Evolutionary conservation across 352 stramenopile genomes (phyloP).

Genomic region (Detonula confervacea): DNA sequence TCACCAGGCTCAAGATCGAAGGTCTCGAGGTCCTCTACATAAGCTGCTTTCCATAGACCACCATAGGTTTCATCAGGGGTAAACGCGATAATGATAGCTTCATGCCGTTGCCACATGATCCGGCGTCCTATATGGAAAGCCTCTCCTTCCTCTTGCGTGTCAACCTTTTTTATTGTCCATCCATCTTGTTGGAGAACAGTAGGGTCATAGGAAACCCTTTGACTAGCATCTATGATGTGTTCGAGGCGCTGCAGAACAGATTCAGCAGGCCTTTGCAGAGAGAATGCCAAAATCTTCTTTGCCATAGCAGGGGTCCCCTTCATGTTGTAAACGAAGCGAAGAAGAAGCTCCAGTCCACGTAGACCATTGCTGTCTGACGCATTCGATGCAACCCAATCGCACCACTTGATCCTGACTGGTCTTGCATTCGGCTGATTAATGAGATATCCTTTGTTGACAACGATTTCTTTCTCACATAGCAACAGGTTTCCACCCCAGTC

Average conservation of each 20-base stretch:
- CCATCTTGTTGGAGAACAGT: slow-evolving; percentile 81
- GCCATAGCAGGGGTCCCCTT: slow-evolving; percentile 68
- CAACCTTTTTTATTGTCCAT: slow-evolving; percentile 75
- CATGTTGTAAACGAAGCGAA: slow-evolving; percentile 78
- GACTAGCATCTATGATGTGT: slow-evolving; percentile 64
- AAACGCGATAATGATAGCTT: slow-evolving; percentile 83
- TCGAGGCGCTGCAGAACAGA: slow-evolving; percentile 48
- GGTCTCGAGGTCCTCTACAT: slow-evolving; percentile 75
- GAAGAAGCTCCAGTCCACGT: slow-evolving; percentile 59
- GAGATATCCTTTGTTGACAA: slow-evolving; percentile 57
- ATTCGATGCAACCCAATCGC: slow-evolving; percentile 58
- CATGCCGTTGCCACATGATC: slow-evolving; percentile 77
- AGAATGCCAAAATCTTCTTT: slow-evolving; percentile 73
- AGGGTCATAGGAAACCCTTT: slow-evolving; percentile 76
- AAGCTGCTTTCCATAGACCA: slow-evolving; percentile 84
- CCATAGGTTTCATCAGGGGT: slow-evolving; percentile 79
- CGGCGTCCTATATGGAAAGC: slow-evolving; percentile 71
- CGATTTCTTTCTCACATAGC: slow-evolving; percentile 71
- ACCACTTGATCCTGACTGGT: slow-evolving; percentile 57
- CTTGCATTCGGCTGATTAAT: slow-evolving; percentile 53
- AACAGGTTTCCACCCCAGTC: slow-evolving; percentile 83
- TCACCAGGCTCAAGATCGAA: slow-evolving; percentile 85
- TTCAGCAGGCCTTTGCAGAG: slow-evolving; percentile 48
- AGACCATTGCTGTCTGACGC: slow-evolving; percentile 45
- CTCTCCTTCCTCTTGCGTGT: slow-evolving; percentile 67